Conservation (phyloP, 2,329 filamentous ascomycete species). For the Byssoonygena ceratinophila region DNA sequence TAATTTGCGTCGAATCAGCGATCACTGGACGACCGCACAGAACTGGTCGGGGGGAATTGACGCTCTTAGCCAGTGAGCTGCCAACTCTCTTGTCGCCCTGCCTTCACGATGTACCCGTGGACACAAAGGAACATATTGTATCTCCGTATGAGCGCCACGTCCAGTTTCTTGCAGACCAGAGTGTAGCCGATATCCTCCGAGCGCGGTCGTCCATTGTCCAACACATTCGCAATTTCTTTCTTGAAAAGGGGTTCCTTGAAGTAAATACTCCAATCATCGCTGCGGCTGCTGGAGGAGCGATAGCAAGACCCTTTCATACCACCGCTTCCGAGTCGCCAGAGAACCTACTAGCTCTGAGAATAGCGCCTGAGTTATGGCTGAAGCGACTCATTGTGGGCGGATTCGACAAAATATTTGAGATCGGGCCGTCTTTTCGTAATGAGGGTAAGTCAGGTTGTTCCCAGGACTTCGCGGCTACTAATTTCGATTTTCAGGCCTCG, state of each 20-base stretch:
- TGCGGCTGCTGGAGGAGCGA: slow-evolving; percentile 71
- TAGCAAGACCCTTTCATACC: slow-evolving; percentile 77
- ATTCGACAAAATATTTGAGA: slow-evolving; percentile 81
- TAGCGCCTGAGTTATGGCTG: slow-evolving; percentile 90
- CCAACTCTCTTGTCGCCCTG: slow-evolving; percentile 67
- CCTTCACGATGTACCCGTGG: slow-evolving; percentile 65
- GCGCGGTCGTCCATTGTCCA: slow-evolving; percentile 65
- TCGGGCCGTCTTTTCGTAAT: slow-evolving; percentile 85
- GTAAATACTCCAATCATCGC: slow-evolving; percentile 85
- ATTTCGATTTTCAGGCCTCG: slow-evolving; percentile 45
- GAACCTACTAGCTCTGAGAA: slow-evolving; percentile 63
- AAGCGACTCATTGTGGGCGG: slow-evolving; percentile 86
- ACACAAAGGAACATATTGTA: slow-evolving; percentile 59
- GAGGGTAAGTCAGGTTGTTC: slow-evolving; percentile 48
- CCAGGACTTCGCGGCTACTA: slow-evolving; percentile 12
- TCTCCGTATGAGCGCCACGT: slow-evolving; percentile 70
- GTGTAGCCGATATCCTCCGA: slow-evolving; percentile 57
- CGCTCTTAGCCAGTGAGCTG: slow-evolving; percentile 56
- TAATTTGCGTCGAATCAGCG: slow-evolving; percentile 43
- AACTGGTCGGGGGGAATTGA: slow-evolving; percentile 64
- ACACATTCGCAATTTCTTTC: slow-evolving; percentile 62
- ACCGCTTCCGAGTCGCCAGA: slow-evolving; percentile 63
- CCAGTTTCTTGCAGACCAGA: slow-evolving; percentile 67
- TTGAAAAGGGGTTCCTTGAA: slow-evolving; percentile 64
- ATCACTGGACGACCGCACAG: slow-evolving; percentile 59